Evolutionary conservation across 164 flowering plant genomes (phyloP).

Genomic region (Warburgia ugandensis): DNA sequence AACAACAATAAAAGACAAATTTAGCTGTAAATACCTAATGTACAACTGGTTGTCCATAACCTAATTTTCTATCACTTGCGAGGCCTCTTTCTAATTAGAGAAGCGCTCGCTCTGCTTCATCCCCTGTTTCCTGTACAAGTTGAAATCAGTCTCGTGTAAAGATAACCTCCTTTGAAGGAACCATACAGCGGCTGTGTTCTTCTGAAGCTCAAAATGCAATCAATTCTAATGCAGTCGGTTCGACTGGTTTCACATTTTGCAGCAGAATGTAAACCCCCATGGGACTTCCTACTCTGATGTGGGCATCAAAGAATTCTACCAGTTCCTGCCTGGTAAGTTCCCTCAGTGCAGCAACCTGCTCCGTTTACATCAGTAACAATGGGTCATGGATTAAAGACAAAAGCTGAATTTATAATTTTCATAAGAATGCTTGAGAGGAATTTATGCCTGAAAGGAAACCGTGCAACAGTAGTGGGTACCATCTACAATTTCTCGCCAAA

Average conservation of each 20-base stretch:
- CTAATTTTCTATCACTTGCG: no score
- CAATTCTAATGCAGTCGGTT: constrained; percentile 31
- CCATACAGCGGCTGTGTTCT: constrained; percentile 84
- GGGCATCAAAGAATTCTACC: constrained; percentile 65
- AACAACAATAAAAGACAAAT: no score
- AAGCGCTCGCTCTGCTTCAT: no score
- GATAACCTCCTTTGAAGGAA: constrained; percentile 70
- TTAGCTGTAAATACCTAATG: no score
- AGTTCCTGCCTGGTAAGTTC: constrained; percentile 54
- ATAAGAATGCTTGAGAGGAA: no score
- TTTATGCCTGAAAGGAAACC: constrained; percentile 1
- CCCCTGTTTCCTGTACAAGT: no score
- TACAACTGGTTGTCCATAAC: no score
- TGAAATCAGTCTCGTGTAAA: constrained; percentile 38
- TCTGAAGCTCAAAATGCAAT: constrained; percentile 70
- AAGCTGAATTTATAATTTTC: no score
- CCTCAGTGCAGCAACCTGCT: constrained; percentile 74
- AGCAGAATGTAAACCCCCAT: constrained; percentile 54
- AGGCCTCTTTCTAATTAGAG: no score
- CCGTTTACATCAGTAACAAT: not conserved
- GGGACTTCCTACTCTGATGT: constrained; percentile 74
- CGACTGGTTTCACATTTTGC: constrained; percentile 29
- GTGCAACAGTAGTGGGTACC: constrained; percentile 40
- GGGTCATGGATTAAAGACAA: not conserved
- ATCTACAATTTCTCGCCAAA: constrained; percentile 68